These are phyloP conservation scores for Lichtheimia ornata DNA, from an alignment of 371 early-diverging fungal genomes.

Conservation along the genomic window DNA sequence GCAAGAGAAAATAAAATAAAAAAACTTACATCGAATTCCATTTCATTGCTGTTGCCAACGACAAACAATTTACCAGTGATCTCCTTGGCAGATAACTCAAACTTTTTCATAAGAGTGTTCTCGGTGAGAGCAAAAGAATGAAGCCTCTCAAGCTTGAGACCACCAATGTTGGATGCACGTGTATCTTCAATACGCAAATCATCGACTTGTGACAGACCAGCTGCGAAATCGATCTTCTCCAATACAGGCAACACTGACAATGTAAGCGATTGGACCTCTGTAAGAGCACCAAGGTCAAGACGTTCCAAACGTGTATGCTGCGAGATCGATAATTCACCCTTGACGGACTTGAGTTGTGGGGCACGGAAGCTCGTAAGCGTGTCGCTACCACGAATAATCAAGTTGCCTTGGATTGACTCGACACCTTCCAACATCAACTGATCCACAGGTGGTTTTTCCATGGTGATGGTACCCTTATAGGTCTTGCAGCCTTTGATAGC, in stretches of 20 bases:
- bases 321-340: slow-evolving; percentile 43
- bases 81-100: slow-evolving; percentile 47
- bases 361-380: slow-evolving; percentile 41
- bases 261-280: slow-evolving; percentile 34
- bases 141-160: slow-evolving; percentile 36
- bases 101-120: slow-evolving; percentile 50
- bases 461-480: slow-evolving; percentile 48
- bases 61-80: slow-evolving; percentile 41
- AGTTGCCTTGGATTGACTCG: slow-evolving; percentile 41
- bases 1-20: slow-evolving; percentile 6
- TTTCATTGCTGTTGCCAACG: slow-evolving; percentile 41
- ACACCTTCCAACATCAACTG: slow-evolving; percentile 38
- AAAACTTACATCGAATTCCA: slow-evolving; percentile 28
- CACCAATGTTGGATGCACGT: slow-evolving; percentile 43
- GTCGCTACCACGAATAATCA: slow-evolving; percentile 40
- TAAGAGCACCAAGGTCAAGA: slow-evolving; percentile 43
- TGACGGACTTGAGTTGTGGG: slow-evolving; percentile 43
- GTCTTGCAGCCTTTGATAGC: slow-evolving; percentile 41
- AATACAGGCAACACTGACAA: slow-evolving; percentile 49
- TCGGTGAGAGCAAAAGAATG: slow-evolving; percentile 43
- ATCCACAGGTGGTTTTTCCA: slow-evolving; percentile 26
- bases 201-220: slow-evolving; percentile 39
- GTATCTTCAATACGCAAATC: slow-evolving; percentile 46
- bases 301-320: slow-evolving; percentile 48
- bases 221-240: slow-evolving; percentile 44